Base-by-base conservation (phyloP, 192 early-diverging fungal species). In the Gryganskiella cystojenkinii region DNA sequence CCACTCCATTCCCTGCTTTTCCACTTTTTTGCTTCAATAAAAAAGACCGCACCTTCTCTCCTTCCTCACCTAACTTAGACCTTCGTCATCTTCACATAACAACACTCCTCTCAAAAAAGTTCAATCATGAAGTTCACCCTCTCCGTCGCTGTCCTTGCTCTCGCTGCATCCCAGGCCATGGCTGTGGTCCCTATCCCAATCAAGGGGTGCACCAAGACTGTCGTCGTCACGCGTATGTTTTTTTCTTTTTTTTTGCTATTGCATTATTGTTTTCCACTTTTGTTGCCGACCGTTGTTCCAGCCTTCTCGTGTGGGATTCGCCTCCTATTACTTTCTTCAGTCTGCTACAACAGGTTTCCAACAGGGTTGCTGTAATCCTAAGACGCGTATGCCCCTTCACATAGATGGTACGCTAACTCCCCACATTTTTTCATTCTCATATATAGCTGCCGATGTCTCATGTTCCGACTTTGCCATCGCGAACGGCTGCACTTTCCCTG, bases 111-210 rank as follows among this genome's bases (percentile, higher is more conserved):
- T 3, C 15, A 33, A 4, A 42, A n/a, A 28, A 44, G 3, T 37
- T 58, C 33, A 47, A 6, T 24, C 52, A 76, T 76, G 72, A 76
- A 76, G 65, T 62, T 76, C 65, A 44, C 72, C 43, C 52, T 67
- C 59, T 67, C 72, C 25, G 49, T 67, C 60, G 63, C 63, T n/a
- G 59, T 67, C 22, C 72, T 76, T 46, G 72, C 72, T 59, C 59
- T 76, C 27, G 64, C 40, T 46, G 64, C 72, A 47, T 76, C 72
- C 54, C 72, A 76, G 65, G 72, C 58, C 28, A 51, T 56, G 25
- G 72, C 64, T 51, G 64, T 67, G 14, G 65, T 67, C 31, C 64
- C 72, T 35, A 30, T 58, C 40, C 72, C 72, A 10, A 25, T 76
- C 65, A 62, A 61, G 46, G 65, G 31, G 19, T 76, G 72, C 72